Conservation (phyloP, 2,329 filamentous ascomycete species). For the Didymella glomerata region DNA sequence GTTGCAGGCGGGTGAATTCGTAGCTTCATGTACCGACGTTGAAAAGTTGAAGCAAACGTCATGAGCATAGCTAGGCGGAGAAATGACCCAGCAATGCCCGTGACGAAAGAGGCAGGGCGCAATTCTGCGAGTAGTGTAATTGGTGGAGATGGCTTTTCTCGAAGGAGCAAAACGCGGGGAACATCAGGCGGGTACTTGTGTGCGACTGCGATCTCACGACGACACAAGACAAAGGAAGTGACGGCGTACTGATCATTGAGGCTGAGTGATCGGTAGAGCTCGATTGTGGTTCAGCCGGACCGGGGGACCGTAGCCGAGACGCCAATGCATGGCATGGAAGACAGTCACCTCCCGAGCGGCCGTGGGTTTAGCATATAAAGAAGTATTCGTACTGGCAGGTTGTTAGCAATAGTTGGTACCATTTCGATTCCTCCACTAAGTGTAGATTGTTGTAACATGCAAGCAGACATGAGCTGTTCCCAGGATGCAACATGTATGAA, state of each 20-base stretch:
- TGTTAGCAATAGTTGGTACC: neutral
- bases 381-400: neutral
- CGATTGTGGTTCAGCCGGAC: neutral
- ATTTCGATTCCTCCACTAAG: slow-evolving; percentile 11
- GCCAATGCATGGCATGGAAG: neutral
- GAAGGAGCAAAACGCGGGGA: slow-evolving; percentile 29
- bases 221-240: neutral
- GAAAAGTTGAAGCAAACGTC: slow-evolving; percentile 25
- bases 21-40: slow-evolving; percentile 26
- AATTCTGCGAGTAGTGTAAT: slow-evolving; percentile 19
- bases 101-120: slow-evolving; percentile 29
- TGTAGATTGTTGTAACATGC: slow-evolving; percentile 9
- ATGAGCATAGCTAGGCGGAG: slow-evolving; percentile 35
- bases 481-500: slow-evolving; percentile 15
- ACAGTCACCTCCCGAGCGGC: neutral
- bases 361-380: neutral
- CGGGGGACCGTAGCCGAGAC: neutral
- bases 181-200: slow-evolving; percentile 4
- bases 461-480: slow-evolving; percentile 13
- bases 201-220: neutral
- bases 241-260: neutral
- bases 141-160: slow-evolving; percentile 40
- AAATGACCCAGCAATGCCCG: slow-evolving; percentile 28
- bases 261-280: slow-evolving; percentile 1
- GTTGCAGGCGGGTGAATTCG: slow-evolving; percentile 21